phyloP scores from a whole-genome alignment of 2,329 filamentous ascomycete genomes.

The Sordariomycetes sp. region DNA sequence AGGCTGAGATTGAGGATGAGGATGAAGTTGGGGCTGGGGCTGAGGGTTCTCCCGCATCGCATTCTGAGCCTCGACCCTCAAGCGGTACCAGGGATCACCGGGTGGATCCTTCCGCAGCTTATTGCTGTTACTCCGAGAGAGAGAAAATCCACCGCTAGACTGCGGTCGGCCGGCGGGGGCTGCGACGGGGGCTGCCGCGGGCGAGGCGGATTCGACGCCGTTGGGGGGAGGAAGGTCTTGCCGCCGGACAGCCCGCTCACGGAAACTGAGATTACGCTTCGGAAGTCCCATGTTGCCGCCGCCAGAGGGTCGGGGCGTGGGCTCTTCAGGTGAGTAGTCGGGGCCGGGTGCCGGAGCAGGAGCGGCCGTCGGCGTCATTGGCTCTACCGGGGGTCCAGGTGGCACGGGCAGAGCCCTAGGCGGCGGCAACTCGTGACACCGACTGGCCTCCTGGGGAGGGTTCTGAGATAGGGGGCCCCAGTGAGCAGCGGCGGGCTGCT shows the following conservation, averaged over 20 bases:
- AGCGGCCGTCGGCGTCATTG: neutral
- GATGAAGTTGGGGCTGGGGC: neutral
- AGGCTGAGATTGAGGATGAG: neutral
- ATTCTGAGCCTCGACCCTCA: conserved; percentile 27
- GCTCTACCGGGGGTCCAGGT: neutral
- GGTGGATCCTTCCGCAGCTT: conserved; percentile 45
- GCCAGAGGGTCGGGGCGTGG: neutral
- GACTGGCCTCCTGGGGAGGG: conserved; percentile 15
- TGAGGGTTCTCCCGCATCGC: neutral
- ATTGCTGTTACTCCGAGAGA: conserved; percentile 38
- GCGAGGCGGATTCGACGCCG: conserved; percentile 8
- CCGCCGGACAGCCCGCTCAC: conserved; percentile 36
- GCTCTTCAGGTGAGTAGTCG: conserved; percentile 8
- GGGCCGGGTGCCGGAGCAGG: conserved; percentile 5
- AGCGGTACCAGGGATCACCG: conserved; percentile 31
- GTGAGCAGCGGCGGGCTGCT: conserved; percentile 9
- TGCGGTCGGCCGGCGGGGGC: conserved; percentile 5
- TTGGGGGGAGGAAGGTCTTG: conserved; percentile 24
- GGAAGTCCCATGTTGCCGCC: conserved; percentile 19
- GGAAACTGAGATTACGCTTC: conserved; percentile 44
- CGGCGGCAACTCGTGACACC: conserved; percentile 7
- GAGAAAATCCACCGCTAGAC: conserved; percentile 19
- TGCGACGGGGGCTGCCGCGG: neutral
- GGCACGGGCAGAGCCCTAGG: neutral
- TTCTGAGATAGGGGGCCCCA: conserved; percentile 16